Evolutionary conservation across 1,284 basidiomycete genomes (phyloP), one percentile per base, ranked within the genome.

Genomic region (Cutaneotrichosporon daszewskae): DNA sequence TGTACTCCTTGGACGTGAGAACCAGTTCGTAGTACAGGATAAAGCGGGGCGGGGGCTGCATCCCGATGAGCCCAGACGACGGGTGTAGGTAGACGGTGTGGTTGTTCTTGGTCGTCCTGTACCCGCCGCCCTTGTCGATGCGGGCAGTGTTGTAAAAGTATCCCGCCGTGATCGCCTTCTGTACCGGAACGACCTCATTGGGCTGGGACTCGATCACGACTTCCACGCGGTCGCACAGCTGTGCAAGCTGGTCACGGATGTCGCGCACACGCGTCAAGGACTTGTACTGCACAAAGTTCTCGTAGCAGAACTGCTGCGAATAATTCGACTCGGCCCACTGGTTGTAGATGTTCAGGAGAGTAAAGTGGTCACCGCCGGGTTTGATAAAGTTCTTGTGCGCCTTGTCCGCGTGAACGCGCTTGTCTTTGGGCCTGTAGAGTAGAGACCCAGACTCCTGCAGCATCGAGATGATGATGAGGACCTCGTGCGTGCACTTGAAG

Each of bases 321-420:
- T 92, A 98, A 61, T 88, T 89, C 28, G 88, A 88, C 59, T 98
- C 92, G 20, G 88, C 88, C 92, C 94, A 99, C 66, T 97, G 91
- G 65, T 96, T 88, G 85, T 90, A 98, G 7, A 97, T 89, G 65
- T 96, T 96, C 32, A 97, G 77, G 42, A 97, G 73, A 3, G 92
- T 97, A 65, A 98, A 96, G 72, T 97, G 94, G 62, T 99, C 95
- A 14, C 95, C 94, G n/a, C 91, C 95, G 0, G 85, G 75, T 35
- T 87, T 87, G 39, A 92, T 82, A 68, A 97, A 98, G 64, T 95
- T 96, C 68, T 95, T 88, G 42, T 94, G 81, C 3, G 94, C 94
- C 71, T 95, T 89, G 62, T 97, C 94, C 18, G 91, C 91, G 61
- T 95, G 87, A 36, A 91, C 75, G 58, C 87, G 88, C 76, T 94